Percentiles rank a stretch among this genome's conserved stretches.
Evolutionary conservation across 2,329 filamentous ascomycete species (phyloP).

Genomic region (Pleurostoma richardsiae): DNA sequence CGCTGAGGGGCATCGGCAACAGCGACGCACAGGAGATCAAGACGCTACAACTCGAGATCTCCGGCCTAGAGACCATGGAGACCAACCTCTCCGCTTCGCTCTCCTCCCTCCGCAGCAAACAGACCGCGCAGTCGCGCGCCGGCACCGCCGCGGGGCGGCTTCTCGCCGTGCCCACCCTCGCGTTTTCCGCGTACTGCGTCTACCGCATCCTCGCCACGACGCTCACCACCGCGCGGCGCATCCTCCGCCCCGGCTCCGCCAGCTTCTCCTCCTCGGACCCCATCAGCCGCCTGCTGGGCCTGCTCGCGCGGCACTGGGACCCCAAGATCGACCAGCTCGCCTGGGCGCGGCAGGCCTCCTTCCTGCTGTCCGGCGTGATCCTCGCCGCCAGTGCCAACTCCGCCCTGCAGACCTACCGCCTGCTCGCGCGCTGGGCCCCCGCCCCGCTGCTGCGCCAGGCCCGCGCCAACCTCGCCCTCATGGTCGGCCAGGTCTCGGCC

Average conservation of each 20-base stretch:
- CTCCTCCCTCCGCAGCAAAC: slow-evolving; percentile 55
- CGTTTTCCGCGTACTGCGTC: slow-evolving; percentile 77
- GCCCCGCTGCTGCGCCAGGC: slow-evolving; percentile 61
- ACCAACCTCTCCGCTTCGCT: slow-evolving; percentile 63
- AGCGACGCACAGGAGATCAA: slow-evolving; percentile 57
- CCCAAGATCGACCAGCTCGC: slow-evolving; percentile 75
- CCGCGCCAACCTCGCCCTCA: slow-evolving; percentile 72
- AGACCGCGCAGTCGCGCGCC: slow-evolving; percentile 60
- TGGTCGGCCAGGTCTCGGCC: slow-evolving; percentile 75
- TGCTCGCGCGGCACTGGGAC: slow-evolving; percentile 80
- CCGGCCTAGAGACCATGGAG: slow-evolving; percentile 76
- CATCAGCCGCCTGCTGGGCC: slow-evolving; percentile 75
- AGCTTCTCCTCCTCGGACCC: slow-evolving; percentile 70
- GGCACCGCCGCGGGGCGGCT: slow-evolving; percentile 63
- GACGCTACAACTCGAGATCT: slow-evolving; percentile 67
- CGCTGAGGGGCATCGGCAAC: slow-evolving; percentile 51
- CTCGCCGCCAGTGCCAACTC: slow-evolving; percentile 76
- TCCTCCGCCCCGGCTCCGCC: slow-evolving; percentile 33
- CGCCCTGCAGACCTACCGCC: slow-evolving; percentile 77
- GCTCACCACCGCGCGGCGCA: slow-evolving; percentile 61
- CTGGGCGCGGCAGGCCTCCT: slow-evolving; percentile 82
- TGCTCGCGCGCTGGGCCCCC: slow-evolving; percentile 73
- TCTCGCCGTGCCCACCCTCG: slow-evolving; percentile 56
- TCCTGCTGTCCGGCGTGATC: slow-evolving; percentile 77
- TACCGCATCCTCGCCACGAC: slow-evolving; percentile 75